phyloP scores from a whole-genome alignment of 2,329 filamentous ascomycete species.

The Annulohypoxylon truncatum region DNA sequence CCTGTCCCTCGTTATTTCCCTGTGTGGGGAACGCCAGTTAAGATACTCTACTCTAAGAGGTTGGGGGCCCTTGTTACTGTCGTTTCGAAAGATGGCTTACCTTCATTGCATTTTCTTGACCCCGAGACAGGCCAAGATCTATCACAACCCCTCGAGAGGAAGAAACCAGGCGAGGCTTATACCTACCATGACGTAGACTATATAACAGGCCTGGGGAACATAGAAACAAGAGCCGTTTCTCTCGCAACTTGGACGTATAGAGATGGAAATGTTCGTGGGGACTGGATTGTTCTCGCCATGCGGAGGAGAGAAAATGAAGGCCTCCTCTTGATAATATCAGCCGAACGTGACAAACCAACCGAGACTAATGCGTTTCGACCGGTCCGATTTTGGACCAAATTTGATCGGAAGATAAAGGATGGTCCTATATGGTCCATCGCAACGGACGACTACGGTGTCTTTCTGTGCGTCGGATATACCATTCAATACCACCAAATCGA shows the following conservation, averaged over 20 bases:
- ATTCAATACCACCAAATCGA: conserved; percentile 70
- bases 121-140: conserved; percentile 65
- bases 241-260: conserved; percentile 36
- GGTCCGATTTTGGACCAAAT: conserved; percentile 67
- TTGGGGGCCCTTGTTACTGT: conserved; percentile 67
- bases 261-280: conserved; percentile 63
- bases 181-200: conserved; percentile 54
- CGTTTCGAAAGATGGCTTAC: conserved; percentile 55
- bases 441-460: conserved; percentile 65
- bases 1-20: conserved; percentile 49
- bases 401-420: conserved; percentile 55
- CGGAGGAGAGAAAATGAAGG: conserved; percentile 55
- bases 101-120: conserved; percentile 68
- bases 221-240: conserved; percentile 61
- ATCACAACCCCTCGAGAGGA: conserved; percentile 54
- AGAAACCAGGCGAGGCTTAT: conserved; percentile 48
- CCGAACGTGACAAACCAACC: conserved; percentile 49
- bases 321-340: conserved; percentile 66
- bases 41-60: conserved; percentile 65
- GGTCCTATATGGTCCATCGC: conserved; percentile 67
- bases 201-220: conserved; percentile 67
- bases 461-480: conserved; percentile 64
- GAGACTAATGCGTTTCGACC: conserved; percentile 46
- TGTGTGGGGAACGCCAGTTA: conserved; percentile 58
- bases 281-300: conserved; percentile 71